A percentile compares a stretch with the other conserved stretches of the same genome.
Evolutionary conservation across 1,284 basidiomycete species (phyloP).

Genomic region (Leccinum fallax): DNA sequence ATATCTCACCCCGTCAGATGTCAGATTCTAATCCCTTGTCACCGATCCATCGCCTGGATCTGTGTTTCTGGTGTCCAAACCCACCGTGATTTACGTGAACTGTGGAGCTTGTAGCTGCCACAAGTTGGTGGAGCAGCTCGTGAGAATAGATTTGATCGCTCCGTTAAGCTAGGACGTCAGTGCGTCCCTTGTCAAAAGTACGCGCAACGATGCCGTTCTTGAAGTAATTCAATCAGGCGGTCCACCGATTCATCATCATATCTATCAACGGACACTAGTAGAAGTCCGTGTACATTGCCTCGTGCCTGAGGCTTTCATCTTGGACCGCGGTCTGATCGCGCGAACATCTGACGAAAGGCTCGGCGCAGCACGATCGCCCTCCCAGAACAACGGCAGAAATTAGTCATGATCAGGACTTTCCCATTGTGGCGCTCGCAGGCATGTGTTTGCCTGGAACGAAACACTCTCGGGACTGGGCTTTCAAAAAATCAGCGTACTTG

Average conservation of each 20-base stretch:
- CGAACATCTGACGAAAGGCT: not conserved
- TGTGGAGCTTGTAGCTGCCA: not conserved
- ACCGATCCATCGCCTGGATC: not conserved
- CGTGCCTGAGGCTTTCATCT: not conserved
- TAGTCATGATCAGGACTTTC: not conserved
- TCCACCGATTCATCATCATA: too few relatives aligned
- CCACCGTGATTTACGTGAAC: not conserved
- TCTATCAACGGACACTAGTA: not conserved
- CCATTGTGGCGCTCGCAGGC: not conserved
- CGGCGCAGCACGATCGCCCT: conserved; percentile 10
- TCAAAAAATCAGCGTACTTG: not conserved
- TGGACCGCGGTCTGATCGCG: not conserved
- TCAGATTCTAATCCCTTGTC: not conserved
- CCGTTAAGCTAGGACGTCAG: not conserved
- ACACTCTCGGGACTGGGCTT: not conserved
- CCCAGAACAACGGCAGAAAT: conserved; percentile 1
- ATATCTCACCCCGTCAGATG: not conserved
- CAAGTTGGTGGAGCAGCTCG: not conserved
- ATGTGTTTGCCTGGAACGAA: not conserved
- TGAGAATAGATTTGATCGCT: not conserved
- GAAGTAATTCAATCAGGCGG: too few relatives aligned
- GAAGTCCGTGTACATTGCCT: not conserved
- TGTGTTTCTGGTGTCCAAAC: not conserved
- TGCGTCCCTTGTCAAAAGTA: not conserved
- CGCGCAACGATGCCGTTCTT: not conserved